Base-by-base conservation (phyloP, 331 rosid genomes). In the Saraca asoca region DNA sequence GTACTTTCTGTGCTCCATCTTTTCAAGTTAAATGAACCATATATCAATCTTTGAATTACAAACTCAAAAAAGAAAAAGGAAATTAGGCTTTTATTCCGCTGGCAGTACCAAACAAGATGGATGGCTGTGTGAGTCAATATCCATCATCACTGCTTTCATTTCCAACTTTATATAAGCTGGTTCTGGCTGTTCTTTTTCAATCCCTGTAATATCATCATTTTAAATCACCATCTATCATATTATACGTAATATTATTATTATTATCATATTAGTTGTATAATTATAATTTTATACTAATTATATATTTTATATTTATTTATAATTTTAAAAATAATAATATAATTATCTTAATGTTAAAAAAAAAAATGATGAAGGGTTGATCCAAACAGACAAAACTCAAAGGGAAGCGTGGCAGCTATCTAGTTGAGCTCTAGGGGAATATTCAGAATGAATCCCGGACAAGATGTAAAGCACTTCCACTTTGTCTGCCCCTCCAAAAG, bases 381-480 rank as follows among this genome's bases (percentile, higher is more conserved):
- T 33, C 31, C 7, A 45, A 29, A 14, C 5, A 68, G 24, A 46
- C 56, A 66, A 58, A 63, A 69, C 15, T 16, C 37, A 35, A 17
- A 39, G 7, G 6, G 50, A n/a, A n/a, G 62, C 85, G 79, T 76
- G 85, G 77, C 82, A 53, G 4, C 51, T 18, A 72, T 73, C 33
- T 69, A 59, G 68, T 7, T 74, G 75, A 68, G 62, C 9, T 39
- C 53, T 55, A 43, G 53, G 14, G 68, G 78, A 79, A 75, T 70
- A 83, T 76, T 71, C 85, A 80, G 74, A 72, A 73, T 69, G 71
- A 68, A 59, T 75, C 56, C 60, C 19, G 64, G 66, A 54, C 77
- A 39, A 73, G 63, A 77, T 64, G 33, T 42, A 83, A 83, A 79
- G 77, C 66, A 13, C 58, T 69, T 59, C 81, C 87, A 75, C 86